A percentile compares a stretch with the other conserved stretches of the same genome.
Conservation (phyloP, 352 stramenopile species). For the Globisporangium camurandrum region DNA sequence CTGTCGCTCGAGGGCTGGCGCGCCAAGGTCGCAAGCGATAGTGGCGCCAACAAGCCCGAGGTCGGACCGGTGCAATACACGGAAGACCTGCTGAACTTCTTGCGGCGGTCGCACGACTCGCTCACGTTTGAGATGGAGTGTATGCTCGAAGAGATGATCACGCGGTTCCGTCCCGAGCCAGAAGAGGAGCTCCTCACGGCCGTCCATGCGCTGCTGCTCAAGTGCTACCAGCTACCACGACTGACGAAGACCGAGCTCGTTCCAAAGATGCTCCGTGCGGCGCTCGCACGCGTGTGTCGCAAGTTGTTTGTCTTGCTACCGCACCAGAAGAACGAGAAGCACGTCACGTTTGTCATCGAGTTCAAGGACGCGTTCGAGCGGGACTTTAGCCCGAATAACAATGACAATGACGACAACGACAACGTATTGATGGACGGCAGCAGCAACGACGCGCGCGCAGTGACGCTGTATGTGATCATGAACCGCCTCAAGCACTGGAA, state of each 20-base stretch:
- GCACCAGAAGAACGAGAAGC: slow-evolving; percentile 86
- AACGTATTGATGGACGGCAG: slow-evolving; percentile 11
- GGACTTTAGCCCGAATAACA: slow-evolving; percentile 57
- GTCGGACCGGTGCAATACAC: slow-evolving; percentile 86
- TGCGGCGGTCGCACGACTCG: slow-evolving; percentile 86
- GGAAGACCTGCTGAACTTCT: slow-evolving; percentile 92
- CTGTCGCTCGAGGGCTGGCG: slow-evolving; percentile 68
- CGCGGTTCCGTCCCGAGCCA: slow-evolving; percentile 94
- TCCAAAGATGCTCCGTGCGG: slow-evolving; percentile 85
- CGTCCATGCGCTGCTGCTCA: slow-evolving; percentile 93
- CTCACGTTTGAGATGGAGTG: slow-evolving; percentile 95
- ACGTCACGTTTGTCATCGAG: slow-evolving; percentile 80
- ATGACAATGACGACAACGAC: slow-evolving; percentile 15
- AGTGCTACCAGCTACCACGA: slow-evolving; percentile 85
- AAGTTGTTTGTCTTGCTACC: slow-evolving; percentile 87
- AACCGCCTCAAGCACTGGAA: slow-evolving; percentile 89
- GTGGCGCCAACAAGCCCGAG: slow-evolving; percentile 43
- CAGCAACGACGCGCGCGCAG: slow-evolving; percentile 16
- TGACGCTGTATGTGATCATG: slow-evolving; percentile 82
- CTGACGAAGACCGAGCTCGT: slow-evolving; percentile 73
- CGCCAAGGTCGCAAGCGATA: slow-evolving; percentile 42
- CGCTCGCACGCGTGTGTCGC: slow-evolving; percentile 86
- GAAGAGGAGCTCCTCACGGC: slow-evolving; percentile 96
- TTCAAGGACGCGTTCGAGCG: slow-evolving; percentile 84
- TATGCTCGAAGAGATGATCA: slow-evolving; percentile 98